Percentiles rank a stretch among this genome's conserved stretches.
Conservation (phyloP, 2,329 filamentous ascomycete genomes). For the Rachicladosporium sp. region DNA sequence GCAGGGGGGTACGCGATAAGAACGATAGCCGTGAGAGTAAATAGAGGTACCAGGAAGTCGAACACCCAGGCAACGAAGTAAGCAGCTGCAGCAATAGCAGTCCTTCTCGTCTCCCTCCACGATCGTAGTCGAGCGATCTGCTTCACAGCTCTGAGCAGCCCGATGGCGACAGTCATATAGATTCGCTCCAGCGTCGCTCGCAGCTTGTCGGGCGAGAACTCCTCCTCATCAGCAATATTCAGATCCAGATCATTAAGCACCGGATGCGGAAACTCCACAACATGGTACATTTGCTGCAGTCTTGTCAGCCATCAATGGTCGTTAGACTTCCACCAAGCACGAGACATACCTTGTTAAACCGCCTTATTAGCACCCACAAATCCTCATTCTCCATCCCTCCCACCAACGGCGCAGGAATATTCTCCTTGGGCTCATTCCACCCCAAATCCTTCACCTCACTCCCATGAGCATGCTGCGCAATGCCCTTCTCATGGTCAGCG, state of each 20-base stretch:
- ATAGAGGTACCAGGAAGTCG: conserved; percentile 54
- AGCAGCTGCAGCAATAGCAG: conserved; percentile 50
- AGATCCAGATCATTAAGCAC: conserved; percentile 61
- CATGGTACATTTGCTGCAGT: conserved; percentile 50
- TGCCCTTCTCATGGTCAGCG: conserved; percentile 30
- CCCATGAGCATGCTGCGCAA: conserved; percentile 29
- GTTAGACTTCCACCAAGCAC: not conserved
- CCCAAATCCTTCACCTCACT: conserved; percentile 53
- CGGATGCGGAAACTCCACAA: conserved; percentile 52
- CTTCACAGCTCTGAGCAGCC: conserved; percentile 54
- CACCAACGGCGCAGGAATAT: conserved; percentile 49
- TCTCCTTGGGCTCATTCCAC: conserved; percentile 51
- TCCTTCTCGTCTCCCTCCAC: conserved; percentile 63
- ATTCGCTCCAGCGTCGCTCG: conserved; percentile 65
- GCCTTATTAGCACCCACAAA: conserved; percentile 56
- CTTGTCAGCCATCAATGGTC: conserved; percentile 6
- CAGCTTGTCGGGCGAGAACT: conserved; percentile 75
- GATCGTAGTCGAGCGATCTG: conserved; percentile 66
- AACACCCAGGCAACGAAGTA: conserved; percentile 58
- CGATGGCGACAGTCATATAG: conserved; percentile 67
- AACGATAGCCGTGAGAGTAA: conserved; percentile 47
- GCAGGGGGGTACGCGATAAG: conserved; percentile 55
- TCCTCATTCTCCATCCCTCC: conserved; percentile 60
- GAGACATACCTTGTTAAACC: conserved; percentile 55
- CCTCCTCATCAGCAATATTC: conserved; percentile 69